Base-by-base conservation (phyloP, 2,329 filamentous ascomycete species). In the Pseudogymnoascus sp. region DNA sequence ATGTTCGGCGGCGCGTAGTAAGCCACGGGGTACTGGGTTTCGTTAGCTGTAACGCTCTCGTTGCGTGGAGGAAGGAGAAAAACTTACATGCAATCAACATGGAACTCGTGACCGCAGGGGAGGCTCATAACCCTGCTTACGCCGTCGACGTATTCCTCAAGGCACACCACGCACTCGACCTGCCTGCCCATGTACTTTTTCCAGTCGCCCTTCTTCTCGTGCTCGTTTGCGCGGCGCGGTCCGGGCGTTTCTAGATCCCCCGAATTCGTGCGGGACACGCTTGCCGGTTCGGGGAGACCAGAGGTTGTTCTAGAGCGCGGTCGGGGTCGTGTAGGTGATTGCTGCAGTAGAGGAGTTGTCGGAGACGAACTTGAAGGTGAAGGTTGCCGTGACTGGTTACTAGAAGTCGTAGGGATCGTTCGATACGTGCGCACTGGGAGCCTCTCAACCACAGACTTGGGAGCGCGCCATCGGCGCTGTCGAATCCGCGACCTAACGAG, bases 81-180 rank as follows among this genome's bases (percentile, higher is more conserved):
- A 59, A 89, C 92, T 88, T 78, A 96, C 92, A 99, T 97, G 92
- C 95, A 99, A 73, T 96, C 92, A 29, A 83, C 93, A 75, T 99
- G 95, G 76, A 97, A 99, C 72, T 99, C 95, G 74, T 99, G 95
- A 37, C 95, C 95, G 76, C 95, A 99, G 7, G 95, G 95, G 64
- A 99, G 78, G 72, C 92, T 96, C 95, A 99, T 99, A 40, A 99
- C 93, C 71, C 87, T 86, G 74, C 92, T 96, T 70, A 97, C 87
- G 40, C 95, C 95, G 75, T 97, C 93, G 21, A 96, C 82, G 72
- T 97, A 99, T 73, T 99, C 95, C 73, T 99, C 95, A 35, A 99
- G 79, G 71, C 95, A 99, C 1, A 99, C 93, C 11, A 97, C 93
- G 73, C 95, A 99, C 75, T 99, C 95, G 7, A 91, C 86, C 73